A percentile compares a stretch with the other conserved stretches of the same genome.
These are phyloP conservation scores for Huntiella savannae DNA, from an alignment of 2,329 filamentous ascomycete genomes.

Conservation along the genomic window DNA sequence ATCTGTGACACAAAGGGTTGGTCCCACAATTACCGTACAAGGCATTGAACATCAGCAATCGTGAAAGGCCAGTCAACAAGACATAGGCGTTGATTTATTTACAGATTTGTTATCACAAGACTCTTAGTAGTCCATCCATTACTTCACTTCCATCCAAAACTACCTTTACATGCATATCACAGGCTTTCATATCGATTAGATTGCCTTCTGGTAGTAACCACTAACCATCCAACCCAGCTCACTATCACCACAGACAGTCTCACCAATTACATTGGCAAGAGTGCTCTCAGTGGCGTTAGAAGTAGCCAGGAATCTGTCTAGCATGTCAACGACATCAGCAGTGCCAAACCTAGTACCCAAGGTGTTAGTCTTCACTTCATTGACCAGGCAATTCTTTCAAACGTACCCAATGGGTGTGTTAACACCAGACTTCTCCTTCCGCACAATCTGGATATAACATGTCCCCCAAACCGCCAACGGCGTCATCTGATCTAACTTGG, in stretches of 20 bases:
- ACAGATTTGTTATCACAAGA: neutral
- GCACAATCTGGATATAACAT: constrained; percentile 6
- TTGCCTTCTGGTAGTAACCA: neutral
- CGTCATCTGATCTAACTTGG: constrained; percentile 1
- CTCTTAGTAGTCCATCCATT: neutral
- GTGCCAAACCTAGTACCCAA: neutral
- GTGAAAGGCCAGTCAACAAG: no score
- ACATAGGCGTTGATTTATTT: neutral
- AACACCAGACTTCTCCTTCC: neutral
- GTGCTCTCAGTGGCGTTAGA: neutral
- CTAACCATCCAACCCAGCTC: constrained; percentile 4
- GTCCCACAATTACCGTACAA: neutral
- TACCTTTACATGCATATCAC: neutral
- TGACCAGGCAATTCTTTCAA: neutral
- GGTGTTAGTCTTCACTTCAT: neutral
- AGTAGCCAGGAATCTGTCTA: neutral
- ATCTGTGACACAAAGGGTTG: neutral
- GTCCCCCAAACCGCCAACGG: constrained; percentile 1
- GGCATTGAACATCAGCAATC: no score
- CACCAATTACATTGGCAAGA: neutral
- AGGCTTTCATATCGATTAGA: neutral
- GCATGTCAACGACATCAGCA: neutral
- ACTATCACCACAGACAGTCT: neutral
- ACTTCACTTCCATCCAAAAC: no score
- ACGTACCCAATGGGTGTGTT: neutral